Evolutionary conservation across 257 asterid species (phyloP).

Genomic region (Jacaranda mimosifolia): DNA sequence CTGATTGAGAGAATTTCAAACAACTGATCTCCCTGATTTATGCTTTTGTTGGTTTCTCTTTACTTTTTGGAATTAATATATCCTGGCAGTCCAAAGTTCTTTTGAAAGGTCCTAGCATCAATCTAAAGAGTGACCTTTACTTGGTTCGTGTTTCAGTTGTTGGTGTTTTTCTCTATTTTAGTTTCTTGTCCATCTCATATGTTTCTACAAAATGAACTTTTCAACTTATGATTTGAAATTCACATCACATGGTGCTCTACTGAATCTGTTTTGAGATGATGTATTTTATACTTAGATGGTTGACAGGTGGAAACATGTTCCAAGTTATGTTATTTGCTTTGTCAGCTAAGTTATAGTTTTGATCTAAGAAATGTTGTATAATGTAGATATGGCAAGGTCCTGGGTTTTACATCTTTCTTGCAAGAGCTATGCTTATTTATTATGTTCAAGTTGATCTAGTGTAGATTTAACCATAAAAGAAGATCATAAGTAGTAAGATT

Average conservation of each 20-base stretch:
- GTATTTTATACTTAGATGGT: conserved; percentile 4
- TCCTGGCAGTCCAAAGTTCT: neutral
- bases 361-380: conserved; percentile 2
- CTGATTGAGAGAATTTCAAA: conserved; percentile 4
- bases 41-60: neutral
- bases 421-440: conserved; percentile 14
- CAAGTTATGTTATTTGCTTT: conserved; percentile 12
- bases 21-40: neutral
- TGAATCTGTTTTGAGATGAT: conserved; percentile 11
- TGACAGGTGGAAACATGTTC: conserved; percentile 13
- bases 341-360: conserved; percentile 16
- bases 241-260: conserved; percentile 3
- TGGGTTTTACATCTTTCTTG: conserved; percentile 17
- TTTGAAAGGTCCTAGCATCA: neutral
- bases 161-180: conserved; percentile 13
- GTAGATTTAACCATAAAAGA: conserved; percentile 8
- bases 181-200: conserved; percentile 4
- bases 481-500: neutral
- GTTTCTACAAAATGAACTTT: neutral
- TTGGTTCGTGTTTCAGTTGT: neutral
- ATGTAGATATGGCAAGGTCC: neutral
- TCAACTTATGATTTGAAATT: neutral
- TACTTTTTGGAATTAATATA: neutral
- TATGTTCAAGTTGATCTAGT: conserved; percentile 28
- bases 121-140: neutral